Evolutionary conservation across 1,139 yeast species (phyloP).

Genomic region (Zhuliangozyma parablackwelliae): DNA sequence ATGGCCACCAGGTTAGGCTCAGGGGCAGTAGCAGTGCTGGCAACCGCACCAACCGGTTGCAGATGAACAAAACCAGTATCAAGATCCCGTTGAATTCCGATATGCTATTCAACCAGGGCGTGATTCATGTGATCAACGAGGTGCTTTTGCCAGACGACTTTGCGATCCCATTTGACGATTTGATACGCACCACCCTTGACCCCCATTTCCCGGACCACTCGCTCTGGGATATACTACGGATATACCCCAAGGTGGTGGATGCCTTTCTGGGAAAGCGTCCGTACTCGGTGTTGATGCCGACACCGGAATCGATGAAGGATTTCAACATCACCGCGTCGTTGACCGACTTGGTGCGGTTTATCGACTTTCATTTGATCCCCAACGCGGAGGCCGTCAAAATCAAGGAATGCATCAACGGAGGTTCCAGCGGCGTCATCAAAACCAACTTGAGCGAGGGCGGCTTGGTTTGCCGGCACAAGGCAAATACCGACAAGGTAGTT

Average conservation of each 20-base stretch:
- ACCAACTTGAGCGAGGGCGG: slow-evolving; percentile 37
- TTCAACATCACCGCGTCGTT: slow-evolving; percentile 48
- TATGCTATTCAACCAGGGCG: slow-evolving; percentile 78
- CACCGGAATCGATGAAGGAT: slow-evolving; percentile 49
- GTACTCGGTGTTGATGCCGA: slow-evolving; percentile 75
- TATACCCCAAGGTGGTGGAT: slow-evolving; percentile 22
- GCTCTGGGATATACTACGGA: slow-evolving; percentile 46
- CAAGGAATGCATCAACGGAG: slow-evolving; percentile 25
- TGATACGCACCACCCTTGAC: slow-evolving; percentile 46
- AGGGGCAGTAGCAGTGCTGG: not conserved
- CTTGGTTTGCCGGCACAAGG: slow-evolving; percentile 39
- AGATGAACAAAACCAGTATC: slow-evolving; percentile 24
- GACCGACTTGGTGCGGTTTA: slow-evolving; percentile 47
- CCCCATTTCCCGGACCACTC: slow-evolving; percentile 37
- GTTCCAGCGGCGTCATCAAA: slow-evolving; percentile 9
- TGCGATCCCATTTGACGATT: slow-evolving; percentile 50
- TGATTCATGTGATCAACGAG: slow-evolving; percentile 64
- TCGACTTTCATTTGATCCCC: slow-evolving; percentile 69
- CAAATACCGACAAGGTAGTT: slow-evolving; percentile 36
- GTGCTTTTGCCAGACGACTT: slow-evolving; percentile 58
- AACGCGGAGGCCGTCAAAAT: slow-evolving; percentile 37
- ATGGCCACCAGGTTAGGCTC: slow-evolving; percentile 30
- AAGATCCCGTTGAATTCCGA: slow-evolving; percentile 51
- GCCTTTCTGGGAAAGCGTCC: slow-evolving; percentile 18
- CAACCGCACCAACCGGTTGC: slow-evolving; percentile 5